Conservation (phyloP, 441 rosid genomes). For the Gossypium davidsonii region DNA sequence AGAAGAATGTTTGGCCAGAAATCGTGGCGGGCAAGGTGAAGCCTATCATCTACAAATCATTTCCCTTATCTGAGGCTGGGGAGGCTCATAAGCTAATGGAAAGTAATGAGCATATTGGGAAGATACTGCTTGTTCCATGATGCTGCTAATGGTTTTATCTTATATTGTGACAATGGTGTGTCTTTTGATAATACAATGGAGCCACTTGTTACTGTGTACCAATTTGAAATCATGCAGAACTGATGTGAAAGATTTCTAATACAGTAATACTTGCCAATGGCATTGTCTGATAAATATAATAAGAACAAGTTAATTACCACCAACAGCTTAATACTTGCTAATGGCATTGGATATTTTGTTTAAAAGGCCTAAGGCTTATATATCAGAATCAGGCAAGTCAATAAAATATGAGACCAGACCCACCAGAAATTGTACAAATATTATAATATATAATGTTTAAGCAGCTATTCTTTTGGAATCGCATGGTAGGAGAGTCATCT, state of each 20-base stretch:
- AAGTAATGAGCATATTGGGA: conserved; percentile 67
- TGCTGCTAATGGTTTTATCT: neutral
- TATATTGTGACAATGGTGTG: neutral
- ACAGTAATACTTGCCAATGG: neutral
- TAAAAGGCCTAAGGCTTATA: neutral
- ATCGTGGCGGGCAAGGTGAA: conserved; percentile 62
- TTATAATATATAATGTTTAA: neutral
- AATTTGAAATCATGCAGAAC: neutral
- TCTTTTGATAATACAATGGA: neutral
- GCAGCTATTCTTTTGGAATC: neutral
- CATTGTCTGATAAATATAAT: neutral
- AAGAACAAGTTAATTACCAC: neutral
- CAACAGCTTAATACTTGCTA: neutral
- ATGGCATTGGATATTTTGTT: neutral
- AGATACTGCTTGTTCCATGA: conserved; percentile 58
- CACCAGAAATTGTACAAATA: neutral
- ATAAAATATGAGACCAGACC: neutral
- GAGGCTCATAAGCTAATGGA: conserved; percentile 70
- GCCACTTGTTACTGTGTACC: neutral
- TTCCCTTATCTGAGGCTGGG: conserved; percentile 57
- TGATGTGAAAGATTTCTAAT: neutral
- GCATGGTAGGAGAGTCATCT: neutral
- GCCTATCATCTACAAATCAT: conserved; percentile 47
- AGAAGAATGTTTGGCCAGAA: conserved; percentile 77
- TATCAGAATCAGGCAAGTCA: neutral